Evolutionary conservation across 208 protist species (phyloP).

Genomic region (Kentomonas sorsogonicus): DNA sequence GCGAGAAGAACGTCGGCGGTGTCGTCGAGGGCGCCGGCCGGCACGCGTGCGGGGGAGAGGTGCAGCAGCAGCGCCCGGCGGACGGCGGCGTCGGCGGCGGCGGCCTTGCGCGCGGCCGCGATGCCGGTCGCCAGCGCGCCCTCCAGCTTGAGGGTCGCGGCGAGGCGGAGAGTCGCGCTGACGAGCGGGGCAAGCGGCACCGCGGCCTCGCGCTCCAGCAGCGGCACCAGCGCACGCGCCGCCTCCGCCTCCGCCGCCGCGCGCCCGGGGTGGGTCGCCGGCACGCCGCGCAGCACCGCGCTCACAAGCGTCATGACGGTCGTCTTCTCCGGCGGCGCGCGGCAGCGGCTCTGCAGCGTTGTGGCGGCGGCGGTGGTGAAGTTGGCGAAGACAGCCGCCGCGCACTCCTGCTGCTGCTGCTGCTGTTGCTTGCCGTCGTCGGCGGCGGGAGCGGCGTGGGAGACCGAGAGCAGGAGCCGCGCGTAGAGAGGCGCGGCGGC

Average conservation of each 20-base stretch:
- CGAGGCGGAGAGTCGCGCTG: slow-evolving; percentile 52
- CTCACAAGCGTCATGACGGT: slow-evolving; percentile 49
- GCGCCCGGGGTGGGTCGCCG: slow-evolving; percentile 4
- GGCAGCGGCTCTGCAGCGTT: slow-evolving; percentile 57
- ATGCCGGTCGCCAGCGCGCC: slow-evolving; percentile 45
- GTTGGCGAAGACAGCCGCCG: slow-evolving; percentile 13
- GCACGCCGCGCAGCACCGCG: slow-evolving; percentile 39
- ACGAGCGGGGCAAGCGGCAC: not conserved
- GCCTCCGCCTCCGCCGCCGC: slow-evolving; percentile 3
- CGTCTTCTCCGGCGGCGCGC: slow-evolving; percentile 64
- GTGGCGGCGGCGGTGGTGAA: slow-evolving; percentile 39
- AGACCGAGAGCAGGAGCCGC: slow-evolving; percentile 33
- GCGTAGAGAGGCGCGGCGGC: slow-evolving; percentile 39
- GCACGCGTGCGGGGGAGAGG: slow-evolving; percentile 26
- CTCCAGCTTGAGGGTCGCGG: slow-evolving; percentile 37
- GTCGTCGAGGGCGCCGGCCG: slow-evolving; percentile 26
- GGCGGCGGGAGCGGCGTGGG: slow-evolving; percentile 14
- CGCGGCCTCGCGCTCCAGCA: not conserved
- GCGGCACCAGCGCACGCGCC: slow-evolving; percentile 4
- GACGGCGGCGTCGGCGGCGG: slow-evolving; percentile 45
- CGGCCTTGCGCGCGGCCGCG: slow-evolving; percentile 36
- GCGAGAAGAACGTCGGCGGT: slow-evolving; percentile 40
- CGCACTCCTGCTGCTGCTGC: not conserved
- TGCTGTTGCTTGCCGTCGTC: not conserved
- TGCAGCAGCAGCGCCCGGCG: slow-evolving; percentile 67